These are phyloP conservation scores for Begonia fuchsioides DNA, from an alignment of 306 rosid genomes.

Conservation along the genomic window DNA sequence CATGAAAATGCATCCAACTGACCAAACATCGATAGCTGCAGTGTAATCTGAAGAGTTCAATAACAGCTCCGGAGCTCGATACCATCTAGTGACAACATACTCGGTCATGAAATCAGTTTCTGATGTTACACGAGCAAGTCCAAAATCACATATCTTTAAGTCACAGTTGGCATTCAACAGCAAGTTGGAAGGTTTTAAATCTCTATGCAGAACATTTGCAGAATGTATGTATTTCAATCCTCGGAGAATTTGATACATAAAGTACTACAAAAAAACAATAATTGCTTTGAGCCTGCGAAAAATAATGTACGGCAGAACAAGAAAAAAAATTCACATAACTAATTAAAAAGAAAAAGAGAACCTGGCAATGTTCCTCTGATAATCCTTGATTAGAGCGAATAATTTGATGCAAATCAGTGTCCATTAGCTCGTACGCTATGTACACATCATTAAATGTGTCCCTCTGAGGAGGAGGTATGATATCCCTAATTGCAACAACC, in stretches of 20 bases:
- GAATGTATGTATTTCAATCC: slow-evolving; percentile 97
- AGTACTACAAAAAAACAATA: slow-evolving; percentile 42
- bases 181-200: slow-evolving; percentile 92
- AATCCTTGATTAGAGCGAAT: slow-evolving; percentile 85
- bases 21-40: slow-evolving; percentile 97
- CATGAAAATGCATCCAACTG: slow-evolving; percentile 96
- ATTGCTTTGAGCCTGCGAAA: slow-evolving; percentile 1
- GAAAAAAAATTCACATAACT: not conserved
- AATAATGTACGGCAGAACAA: not conserved
- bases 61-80: slow-evolving; percentile 92
- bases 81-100: slow-evolving; percentile 93
- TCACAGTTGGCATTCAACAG: slow-evolving; percentile 91
- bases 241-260: slow-evolving; percentile 88
- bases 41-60: slow-evolving; percentile 92
- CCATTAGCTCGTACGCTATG: slow-evolving; percentile 98
- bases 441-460: slow-evolving; percentile 70
- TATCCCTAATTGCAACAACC: slow-evolving; percentile 93
- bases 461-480: slow-evolving; percentile 86
- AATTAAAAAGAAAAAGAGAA: slow-evolving; percentile 6
- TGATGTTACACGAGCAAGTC: slow-evolving; percentile 92
- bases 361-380: slow-evolving; percentile 99
- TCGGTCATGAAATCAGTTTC: slow-evolving; percentile 97
- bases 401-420: slow-evolving; percentile 90
- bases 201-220: slow-evolving; percentile 92
- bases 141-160: slow-evolving; percentile 91